Percentiles rank a stretch among this genome's conserved stretches.
These are phyloP conservation scores for Candida namnaoensis DNA, from an alignment of 805 yeast species.

Conservation along the genomic window DNA sequence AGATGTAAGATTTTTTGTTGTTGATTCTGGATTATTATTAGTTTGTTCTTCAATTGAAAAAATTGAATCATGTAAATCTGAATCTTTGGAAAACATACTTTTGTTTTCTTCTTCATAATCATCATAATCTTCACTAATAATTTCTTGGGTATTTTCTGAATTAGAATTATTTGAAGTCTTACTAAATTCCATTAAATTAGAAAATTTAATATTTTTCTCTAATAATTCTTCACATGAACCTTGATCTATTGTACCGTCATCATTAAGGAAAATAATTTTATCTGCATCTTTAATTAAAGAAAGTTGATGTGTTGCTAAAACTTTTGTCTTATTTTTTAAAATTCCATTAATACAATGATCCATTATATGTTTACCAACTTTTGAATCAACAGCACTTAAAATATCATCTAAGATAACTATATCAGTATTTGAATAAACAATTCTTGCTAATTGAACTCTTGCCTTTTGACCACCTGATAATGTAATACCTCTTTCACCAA, in stretches of 20 bases:
- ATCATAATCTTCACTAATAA: too few species aligned
- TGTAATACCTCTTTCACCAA: conserved; percentile 71
- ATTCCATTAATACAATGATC: conserved; percentile 47
- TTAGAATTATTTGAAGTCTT: conserved; percentile 1
- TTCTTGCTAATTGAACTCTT: conserved; percentile 58
- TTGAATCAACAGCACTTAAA: conserved; percentile 68
- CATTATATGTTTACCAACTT: conserved; percentile 64
- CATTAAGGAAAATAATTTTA: conserved; percentile 45
- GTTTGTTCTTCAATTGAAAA: too few species aligned
- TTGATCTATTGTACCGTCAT: conserved; percentile 38
- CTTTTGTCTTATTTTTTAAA: conserved; percentile 43
- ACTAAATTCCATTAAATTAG: conserved; percentile 32
- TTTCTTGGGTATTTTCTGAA: too few species aligned
- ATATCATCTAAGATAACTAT: conserved; percentile 62
- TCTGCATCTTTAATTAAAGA: conserved; percentile 56
- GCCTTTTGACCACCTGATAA: conserved; percentile 77
- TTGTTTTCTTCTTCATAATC: too few species aligned
- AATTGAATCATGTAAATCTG: too few species aligned
- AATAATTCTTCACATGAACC: conserved; percentile 44
- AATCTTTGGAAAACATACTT: too few species aligned
- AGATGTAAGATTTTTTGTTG: too few species aligned
- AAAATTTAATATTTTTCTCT: conserved; percentile 30
- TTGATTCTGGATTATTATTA: too few species aligned
- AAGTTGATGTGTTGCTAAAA: conserved; percentile 72
- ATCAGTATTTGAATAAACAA: conserved; percentile 53